phyloP scores from a whole-genome alignment of 2,329 filamentous ascomycete species.

The Botrytis squamosa region DNA sequence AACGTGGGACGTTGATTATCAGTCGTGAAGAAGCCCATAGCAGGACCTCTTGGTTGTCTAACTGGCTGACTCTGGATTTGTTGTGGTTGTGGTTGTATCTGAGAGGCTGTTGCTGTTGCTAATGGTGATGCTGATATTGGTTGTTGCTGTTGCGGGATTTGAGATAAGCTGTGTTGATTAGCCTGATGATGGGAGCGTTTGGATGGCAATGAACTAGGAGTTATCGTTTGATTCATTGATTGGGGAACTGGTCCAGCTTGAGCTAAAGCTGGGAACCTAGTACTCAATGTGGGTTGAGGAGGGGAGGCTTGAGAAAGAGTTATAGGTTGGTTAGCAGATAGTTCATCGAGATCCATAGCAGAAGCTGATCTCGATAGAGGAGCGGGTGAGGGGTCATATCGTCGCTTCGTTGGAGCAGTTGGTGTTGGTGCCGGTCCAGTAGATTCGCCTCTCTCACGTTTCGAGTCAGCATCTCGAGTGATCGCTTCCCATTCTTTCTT shows the following conservation, averaged over 20 bases:
- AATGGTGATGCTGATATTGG: conserved; percentile 27
- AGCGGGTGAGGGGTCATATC: conserved; percentile 48
- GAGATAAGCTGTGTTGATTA: conserved; percentile 29
- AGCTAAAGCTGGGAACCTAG: conserved; percentile 37
- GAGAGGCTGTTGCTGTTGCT: conserved; percentile 25
- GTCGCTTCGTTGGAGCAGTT: conserved; percentile 50
- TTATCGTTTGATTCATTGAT: conserved; percentile 29
- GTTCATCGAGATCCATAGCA: conserved; percentile 47
- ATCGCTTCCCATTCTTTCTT: conserved; percentile 60
- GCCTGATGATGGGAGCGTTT: conserved; percentile 35
- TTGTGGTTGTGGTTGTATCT: conserved; percentile 17
- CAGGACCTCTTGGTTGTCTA: conserved; percentile 32
- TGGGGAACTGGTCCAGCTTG: conserved; percentile 39
- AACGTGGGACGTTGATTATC: conserved; percentile 32
- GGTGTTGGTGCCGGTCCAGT: conserved; percentile 60
- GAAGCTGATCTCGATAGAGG: conserved; percentile 48
- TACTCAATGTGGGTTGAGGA: conserved; percentile 31
- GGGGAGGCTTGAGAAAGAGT: conserved; percentile 33
- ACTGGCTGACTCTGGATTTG: conserved; percentile 25
- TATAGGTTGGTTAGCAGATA: conserved; percentile 28
- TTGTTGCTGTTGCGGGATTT: conserved; percentile 22
- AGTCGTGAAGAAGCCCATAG: conserved; percentile 35
- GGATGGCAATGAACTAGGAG: conserved; percentile 31
- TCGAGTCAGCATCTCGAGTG: conserved; percentile 59
- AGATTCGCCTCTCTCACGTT: conserved; percentile 55